Conservation (phyloP, 2,329 filamentous ascomycete species). For the Alternaria ventricosa region DNA sequence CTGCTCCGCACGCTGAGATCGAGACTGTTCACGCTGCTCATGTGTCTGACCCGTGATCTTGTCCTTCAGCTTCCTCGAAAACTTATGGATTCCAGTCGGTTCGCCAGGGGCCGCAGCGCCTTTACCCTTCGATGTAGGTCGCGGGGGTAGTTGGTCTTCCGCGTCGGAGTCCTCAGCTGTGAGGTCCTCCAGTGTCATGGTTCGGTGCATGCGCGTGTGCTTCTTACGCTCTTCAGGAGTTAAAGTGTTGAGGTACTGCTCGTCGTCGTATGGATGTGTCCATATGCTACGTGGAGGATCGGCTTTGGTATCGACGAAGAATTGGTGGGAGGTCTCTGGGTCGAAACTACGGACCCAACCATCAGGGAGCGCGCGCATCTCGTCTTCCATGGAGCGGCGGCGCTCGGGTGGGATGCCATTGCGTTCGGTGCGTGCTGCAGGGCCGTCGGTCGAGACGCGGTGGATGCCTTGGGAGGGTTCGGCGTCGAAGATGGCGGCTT, state of each 20-base stretch:
- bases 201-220: conserved; percentile 49
- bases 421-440: conserved; percentile 43
- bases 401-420: conserved; percentile 61
- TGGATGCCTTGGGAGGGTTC: conserved; percentile 29
- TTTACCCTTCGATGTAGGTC: conserved; percentile 13
- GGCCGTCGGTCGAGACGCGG: conserved; percentile 42
- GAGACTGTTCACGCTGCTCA: conserved; percentile 58
- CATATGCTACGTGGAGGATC: conserved; percentile 65
- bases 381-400: conserved; percentile 68
- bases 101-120: conserved; percentile 9
- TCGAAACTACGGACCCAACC: conserved; percentile 67
- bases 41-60: conserved; percentile 65
- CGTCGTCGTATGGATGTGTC: conserved; percentile 68
- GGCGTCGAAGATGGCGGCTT: conserved; percentile 36
- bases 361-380: conserved; percentile 59
- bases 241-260: conserved; percentile 59
- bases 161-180: conserved; percentile 52
- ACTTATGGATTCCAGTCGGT: conserved; percentile 50
- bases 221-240: conserved; percentile 57
- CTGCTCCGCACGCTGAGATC: conserved; percentile 55
- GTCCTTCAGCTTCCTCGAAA: conserved; percentile 66
- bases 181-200: conserved; percentile 52
- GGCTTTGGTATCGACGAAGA: conserved; percentile 66
- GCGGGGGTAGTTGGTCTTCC: conserved; percentile 28
- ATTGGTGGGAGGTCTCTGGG: conserved; percentile 61